Evolutionary conservation across 768 basidiomycete genomes (phyloP).

Genomic region (Stropharia rugosoannulata): DNA sequence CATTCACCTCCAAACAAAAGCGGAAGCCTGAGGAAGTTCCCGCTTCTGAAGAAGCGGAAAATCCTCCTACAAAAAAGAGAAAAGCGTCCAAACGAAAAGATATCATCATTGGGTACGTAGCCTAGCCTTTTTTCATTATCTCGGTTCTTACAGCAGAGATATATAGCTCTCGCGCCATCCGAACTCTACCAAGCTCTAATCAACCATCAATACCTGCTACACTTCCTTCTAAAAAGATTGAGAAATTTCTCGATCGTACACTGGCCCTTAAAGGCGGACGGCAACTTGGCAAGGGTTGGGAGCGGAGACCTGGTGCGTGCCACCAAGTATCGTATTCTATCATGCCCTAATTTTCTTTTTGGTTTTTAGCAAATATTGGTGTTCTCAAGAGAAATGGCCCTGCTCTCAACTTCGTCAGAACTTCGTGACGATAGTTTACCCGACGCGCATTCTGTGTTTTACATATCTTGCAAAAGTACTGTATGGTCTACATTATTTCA

Average conservation of each 20-base stretch:
- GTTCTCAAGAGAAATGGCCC: slow-evolving; percentile 52
- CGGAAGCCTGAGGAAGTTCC: slow-evolving; percentile 17
- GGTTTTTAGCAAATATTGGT: slow-evolving; percentile 50
- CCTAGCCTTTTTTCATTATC: background rate
- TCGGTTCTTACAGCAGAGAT: background rate
- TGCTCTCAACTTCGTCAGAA: slow-evolving; percentile 51
- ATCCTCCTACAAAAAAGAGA: slow-evolving; percentile 27
- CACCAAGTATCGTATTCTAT: background rate
- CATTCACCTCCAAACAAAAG: slow-evolving; percentile 37
- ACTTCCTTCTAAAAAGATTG: slow-evolving; percentile 46
- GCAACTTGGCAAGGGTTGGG: slow-evolving; percentile 49
- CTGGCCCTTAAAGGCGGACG: slow-evolving; percentile 45
- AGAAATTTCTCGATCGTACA: slow-evolving; percentile 51
- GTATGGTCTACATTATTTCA: too few species aligned
- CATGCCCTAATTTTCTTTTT: background rate
- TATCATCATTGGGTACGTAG: slow-evolving; percentile 51
- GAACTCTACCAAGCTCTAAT: slow-evolving; percentile 36
- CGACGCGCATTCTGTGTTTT: too few species aligned
- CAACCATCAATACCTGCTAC: slow-evolving; percentile 37
- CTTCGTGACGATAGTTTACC: background rate
- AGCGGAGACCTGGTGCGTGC: slow-evolving; percentile 54
- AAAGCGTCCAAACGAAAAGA: slow-evolving; percentile 40
- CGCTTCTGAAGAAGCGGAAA: background rate
- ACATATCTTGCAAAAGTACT: too few species aligned
- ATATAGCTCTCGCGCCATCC: slow-evolving; percentile 51